Base-by-base conservation (phyloP, 768 basidiomycete species). In the Dioszegia crocea region DNA sequence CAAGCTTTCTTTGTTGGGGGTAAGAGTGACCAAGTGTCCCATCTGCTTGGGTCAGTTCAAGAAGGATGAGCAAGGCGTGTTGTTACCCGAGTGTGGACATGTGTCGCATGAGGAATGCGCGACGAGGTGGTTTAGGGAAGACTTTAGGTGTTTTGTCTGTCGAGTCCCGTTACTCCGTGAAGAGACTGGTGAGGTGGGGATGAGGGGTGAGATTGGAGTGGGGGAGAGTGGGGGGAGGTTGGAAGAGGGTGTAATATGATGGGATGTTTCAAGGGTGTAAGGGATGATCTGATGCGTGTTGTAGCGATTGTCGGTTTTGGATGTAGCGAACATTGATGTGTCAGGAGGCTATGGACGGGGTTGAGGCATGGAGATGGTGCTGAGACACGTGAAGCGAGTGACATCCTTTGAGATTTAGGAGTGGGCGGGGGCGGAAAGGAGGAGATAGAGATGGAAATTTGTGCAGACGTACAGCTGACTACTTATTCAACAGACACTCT, bases 11-110 rank as follows among this genome's bases (percentile, higher is more conserved):
- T 71, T 89, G 49, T 77, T 87, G 19, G 88, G 85, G 38, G 78
- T 82, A 14, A 67, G 79, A 0, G 87, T 89, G 31, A 83, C 86
- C 62, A 83, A 83, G 67, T 90, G 88, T 74, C 82, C 84, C 39
- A 85, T 88, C 49, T 89, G 88, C 71, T 77, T 88, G 71, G 82
- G 80, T 46, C 85, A 85, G 76, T 89, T 88, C 78, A 84, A 79
- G 76, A 80, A 78, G 8, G 82, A 77, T 17, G 85, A 89, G 58
- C 64, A 68, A 56, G 86, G 82, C 14, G 82, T 82, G 31, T 67
- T 87, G 74, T 81, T 83, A 3, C 82, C 82, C 14, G 76, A 70
- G 19, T 89, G 88, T 73, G 80, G 78, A 61, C 88, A 89, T 78
- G 66, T 57, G 39, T 76, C 75, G 38, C 87, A 88, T 75, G 83